Evolutionary conservation across 495 filamentous ascomycete species (phyloP), one percentile per base, ranked within the genome.

Genomic region (Hyaloscypha finlandica): DNA sequence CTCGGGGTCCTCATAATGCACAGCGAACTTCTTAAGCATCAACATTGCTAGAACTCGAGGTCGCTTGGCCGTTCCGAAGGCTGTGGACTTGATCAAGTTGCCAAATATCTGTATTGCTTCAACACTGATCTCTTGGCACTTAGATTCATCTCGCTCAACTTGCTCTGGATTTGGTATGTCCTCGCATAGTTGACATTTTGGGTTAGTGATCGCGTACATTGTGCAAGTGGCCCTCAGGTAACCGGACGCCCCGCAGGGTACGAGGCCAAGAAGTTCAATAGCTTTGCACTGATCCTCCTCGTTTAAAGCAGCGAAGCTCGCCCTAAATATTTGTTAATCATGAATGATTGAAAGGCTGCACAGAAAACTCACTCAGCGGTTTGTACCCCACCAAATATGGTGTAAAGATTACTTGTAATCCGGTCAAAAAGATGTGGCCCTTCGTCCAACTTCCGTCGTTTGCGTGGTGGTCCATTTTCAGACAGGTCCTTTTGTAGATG

Each of bases 41-140:
- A 90, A 71, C 85, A 96, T 93, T 29, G 90, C 88, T 64, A 85
- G 81, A 22, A 97, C 83, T 39, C 94, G 86, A 52, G 87, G 80
- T 57, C 82, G 83, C 31, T 82, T 81, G 6, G 84, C 85, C 54
- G 86, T 84, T n/a, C 81, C 75, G 53, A 93, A 86, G 22, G 76
- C 81, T 4, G 84, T 80, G 22, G 85, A 68, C 61, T 85, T 78
- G 6, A 88, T 76, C 35, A 96, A 76, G 16, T 78, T 78, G 25
- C 78, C 73, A 62, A 96, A 82, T 8, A 86, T 78, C 8, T 75
- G 69, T 60, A 88, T 80, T 25, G 85, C 65, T 60, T 84, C 78
- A 37, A 9, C 25, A n/a, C 62, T 48, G 16, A 66, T 39, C 20
- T 61, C 63, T 80, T 74, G 68, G 80, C 81, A 51, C 76, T 69